phyloP scores from a whole-genome alignment of 1,139 yeast genomes.

The Blastobotrys apis region DNA sequence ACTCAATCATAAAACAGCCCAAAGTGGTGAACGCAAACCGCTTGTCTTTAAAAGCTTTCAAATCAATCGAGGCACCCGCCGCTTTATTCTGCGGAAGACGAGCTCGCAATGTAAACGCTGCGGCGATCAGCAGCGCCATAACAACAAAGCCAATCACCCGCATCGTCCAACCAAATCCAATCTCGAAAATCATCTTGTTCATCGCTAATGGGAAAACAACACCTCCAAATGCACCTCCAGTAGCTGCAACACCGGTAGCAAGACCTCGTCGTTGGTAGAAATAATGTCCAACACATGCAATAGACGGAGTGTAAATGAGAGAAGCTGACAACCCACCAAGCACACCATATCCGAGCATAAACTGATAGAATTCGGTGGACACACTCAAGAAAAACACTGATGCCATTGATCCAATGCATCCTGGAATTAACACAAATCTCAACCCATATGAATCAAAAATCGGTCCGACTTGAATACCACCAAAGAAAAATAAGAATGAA shows the following conservation, averaged over 20 bases:
- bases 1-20: slow-evolving; percentile 47
- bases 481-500: slow-evolving; percentile 51
- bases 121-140: slow-evolving; percentile 37
- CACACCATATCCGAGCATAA: slow-evolving; percentile 54
- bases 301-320: slow-evolving; percentile 53
- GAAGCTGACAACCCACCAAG: slow-evolving; percentile 56
- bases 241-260: slow-evolving; percentile 54
- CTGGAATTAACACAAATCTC: slow-evolving; percentile 36
- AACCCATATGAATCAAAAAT: slow-evolving; percentile 47
- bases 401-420: slow-evolving; percentile 43
- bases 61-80: slow-evolving; percentile 35
- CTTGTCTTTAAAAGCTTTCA: slow-evolving; percentile 42
- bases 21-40: slow-evolving; percentile 41
- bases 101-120: slow-evolving; percentile 44
- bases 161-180: slow-evolving; percentile 62
- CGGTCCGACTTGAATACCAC: slow-evolving; percentile 60
- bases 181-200: slow-evolving; percentile 41
- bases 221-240: slow-evolving; percentile 64
- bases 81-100: slow-evolving; percentile 33
- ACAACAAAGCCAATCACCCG: slow-evolving; percentile 52
- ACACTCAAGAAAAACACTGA: slow-evolving; percentile 54
- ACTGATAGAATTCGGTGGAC: slow-evolving; percentile 51
- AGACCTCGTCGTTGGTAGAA: slow-evolving; percentile 51
- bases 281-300: slow-evolving; percentile 62
- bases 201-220: slow-evolving; percentile 55